Percentiles rank a stretch among this genome's conserved stretches.
Conservation (phyloP, 2,329 filamentous ascomycete species). For the Fusarium burgessii region DNA sequence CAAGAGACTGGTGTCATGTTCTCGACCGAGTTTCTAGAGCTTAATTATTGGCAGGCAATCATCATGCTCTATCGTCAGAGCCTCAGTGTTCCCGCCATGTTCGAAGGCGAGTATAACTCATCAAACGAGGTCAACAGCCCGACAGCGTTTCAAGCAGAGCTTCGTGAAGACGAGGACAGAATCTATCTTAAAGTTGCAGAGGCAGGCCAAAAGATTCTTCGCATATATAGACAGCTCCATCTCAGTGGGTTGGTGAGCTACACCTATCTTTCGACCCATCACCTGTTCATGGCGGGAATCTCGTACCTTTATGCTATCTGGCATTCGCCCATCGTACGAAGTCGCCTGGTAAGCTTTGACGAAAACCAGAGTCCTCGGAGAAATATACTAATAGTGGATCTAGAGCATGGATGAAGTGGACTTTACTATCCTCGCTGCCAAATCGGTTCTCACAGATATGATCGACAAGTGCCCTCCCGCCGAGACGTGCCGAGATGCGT, state of each 20-base stretch:
- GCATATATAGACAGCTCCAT: conserved; percentile 90
- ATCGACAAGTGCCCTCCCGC: conserved; percentile 96
- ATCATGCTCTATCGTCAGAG: conserved; percentile 97
- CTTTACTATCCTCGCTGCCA: conserved; percentile 92
- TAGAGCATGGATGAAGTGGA: conserved; percentile 95
- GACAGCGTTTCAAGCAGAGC: conserved; percentile 71
- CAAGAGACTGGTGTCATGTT: conserved; percentile 88
- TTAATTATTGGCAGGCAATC: conserved; percentile 98
- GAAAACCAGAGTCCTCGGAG: not conserved
- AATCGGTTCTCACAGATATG: conserved; percentile 89
- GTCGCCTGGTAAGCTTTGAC: conserved; percentile 76
- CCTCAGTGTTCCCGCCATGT: conserved; percentile 83
- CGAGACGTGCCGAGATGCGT: conserved; percentile 93
- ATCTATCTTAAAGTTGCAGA: conserved; percentile 96
- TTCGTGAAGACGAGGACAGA: conserved; percentile 85
- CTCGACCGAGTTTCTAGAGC: conserved; percentile 87
- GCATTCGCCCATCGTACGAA: conserved; percentile 91
- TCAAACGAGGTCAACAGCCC: conserved; percentile 74
- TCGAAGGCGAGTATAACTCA: conserved; percentile 81
- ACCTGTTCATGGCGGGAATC: conserved; percentile 96
- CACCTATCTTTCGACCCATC: conserved; percentile 94
- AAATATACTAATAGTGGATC: conserved; percentile 14
- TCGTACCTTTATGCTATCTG: conserved; percentile 97
- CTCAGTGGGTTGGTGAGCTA: conserved; percentile 92
- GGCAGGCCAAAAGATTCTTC: conserved; percentile 91